Evolutionary conservation across 768 basidiomycete species (phyloP), one percentile per base, ranked within the genome.

Genomic region (Gelatoporia subvermispora): DNA sequence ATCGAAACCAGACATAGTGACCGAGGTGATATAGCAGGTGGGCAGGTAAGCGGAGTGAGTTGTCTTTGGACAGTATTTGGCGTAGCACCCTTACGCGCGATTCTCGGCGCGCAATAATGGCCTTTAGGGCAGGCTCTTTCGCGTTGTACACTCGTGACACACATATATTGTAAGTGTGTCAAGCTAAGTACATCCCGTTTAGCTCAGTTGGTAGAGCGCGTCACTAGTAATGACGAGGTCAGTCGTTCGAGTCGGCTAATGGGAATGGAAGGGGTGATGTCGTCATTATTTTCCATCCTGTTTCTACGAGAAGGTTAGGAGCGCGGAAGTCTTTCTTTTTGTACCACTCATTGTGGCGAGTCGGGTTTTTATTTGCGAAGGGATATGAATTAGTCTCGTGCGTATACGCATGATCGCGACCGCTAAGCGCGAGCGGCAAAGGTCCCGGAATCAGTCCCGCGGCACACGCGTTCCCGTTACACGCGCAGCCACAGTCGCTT

Each of bases 1-100:
- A 59, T 95, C 92, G 61, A 91, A 95, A 50, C 89, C 89, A 57
- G 91, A 92, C 92, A 92, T 93, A 49, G 46, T 66, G 49, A 21
- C 24, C 17, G 41, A 9, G 41, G 3, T 8, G 24, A 23, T 20
- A 37, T 10, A 2, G 37, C 3, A 31, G 3, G 10, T 35, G 40
- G 25, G 53, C 50, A 18, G 23, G 23, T 23, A 21, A 42, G 43
- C 39, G 40, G 39, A 41, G 36, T 24, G 35, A 13, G 28, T 13
- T 31, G 7, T 13, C 28, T 7, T 5, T 31, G 11, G 16, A 36
- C 8, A 35, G 21, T 40, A 41, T 38, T 34, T 41, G 47, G 52
- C 24, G 47, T 50, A 48, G 25, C 35, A 37, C 20, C 21, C 18
- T 37, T 16, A 10, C 17, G 23, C 23, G n/a, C 24, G 15, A 18